These are phyloP conservation scores for Cymbopogon citratus DNA, from an alignment of 176 grass and related monocot species.

Conservation along the genomic window DNA sequence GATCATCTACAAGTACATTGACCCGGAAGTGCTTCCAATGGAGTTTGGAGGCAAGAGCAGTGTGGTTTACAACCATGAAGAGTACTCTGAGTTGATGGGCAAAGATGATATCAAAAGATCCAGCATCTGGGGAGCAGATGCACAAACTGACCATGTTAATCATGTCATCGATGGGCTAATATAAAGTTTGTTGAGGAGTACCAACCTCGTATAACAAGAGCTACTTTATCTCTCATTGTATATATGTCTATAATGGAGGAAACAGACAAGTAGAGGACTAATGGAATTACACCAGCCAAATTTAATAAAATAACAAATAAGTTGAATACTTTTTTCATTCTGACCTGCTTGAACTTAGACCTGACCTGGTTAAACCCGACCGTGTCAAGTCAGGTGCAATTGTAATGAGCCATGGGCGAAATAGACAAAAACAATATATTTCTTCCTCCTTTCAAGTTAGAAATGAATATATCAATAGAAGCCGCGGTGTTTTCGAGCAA, in stretches of 20 bases:
- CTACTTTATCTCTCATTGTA: background rate
- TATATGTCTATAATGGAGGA: background rate
- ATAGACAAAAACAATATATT: no score
- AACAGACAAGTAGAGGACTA: background rate
- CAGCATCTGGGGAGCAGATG: conserved; percentile 39
- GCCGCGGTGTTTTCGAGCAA: no score
- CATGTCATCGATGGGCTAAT: background rate
- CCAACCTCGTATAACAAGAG: background rate
- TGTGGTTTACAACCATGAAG: conserved; percentile 61
- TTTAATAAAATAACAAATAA: background rate
- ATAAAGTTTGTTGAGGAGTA: conserved; percentile 37
- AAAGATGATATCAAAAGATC: conserved; percentile 58
- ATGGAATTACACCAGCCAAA: background rate
- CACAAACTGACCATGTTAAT: conserved; percentile 13
- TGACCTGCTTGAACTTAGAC: no score
- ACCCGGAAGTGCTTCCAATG: conserved; percentile 54
- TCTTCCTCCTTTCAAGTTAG: no score
- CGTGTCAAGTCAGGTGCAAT: no score
- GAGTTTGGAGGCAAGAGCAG: conserved; percentile 76
- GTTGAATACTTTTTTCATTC: background rate
- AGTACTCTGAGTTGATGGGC: conserved; percentile 69
- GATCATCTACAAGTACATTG: conserved; percentile 50
- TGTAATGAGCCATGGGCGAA: no score
- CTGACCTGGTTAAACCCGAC: no score
- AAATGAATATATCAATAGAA: no score